A percentile compares a stretch with the other conserved stretches of the same genome.
Conservation (phyloP, 768 basidiomycete genomes). For the Cubamyces lactineus region DNA sequence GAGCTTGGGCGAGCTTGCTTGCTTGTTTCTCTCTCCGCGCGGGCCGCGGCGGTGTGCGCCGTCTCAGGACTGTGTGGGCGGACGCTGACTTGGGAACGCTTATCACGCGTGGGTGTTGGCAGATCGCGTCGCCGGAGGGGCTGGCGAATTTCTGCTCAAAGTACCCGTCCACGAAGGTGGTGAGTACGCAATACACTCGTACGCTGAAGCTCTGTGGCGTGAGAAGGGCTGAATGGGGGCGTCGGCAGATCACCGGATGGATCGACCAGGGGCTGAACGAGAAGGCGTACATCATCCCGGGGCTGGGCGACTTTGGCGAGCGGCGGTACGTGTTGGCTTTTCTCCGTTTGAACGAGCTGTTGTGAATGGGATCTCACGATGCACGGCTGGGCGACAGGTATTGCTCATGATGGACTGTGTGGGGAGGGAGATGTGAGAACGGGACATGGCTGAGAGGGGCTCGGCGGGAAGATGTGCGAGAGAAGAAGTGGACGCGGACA, state of each 20-base stretch:
- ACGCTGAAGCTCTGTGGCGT: neutral
- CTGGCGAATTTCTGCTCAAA: slow-evolving; percentile 74
- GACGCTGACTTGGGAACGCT: too few relatives aligned
- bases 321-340: slow-evolving; percentile 54
- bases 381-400: slow-evolving; percentile 10
- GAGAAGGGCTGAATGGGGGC: slow-evolving; percentile 10
- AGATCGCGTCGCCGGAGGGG: slow-evolving; percentile 94
- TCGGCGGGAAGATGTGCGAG: neutral
- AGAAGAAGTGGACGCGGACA: neutral
- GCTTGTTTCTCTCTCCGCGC: too few relatives aligned
- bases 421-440: neutral
- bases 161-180: slow-evolving; percentile 79
- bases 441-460: neutral
- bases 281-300: slow-evolving; percentile 89
- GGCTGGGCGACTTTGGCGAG: slow-evolving; percentile 97
- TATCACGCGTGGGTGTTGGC: neutral
- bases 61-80: too few relatives aligned
- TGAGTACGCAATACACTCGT: slow-evolving; percentile 42
- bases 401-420: slow-evolving; percentile 20
- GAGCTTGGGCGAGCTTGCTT: too few relatives aligned
- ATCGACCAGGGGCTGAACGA: slow-evolving; percentile 92
- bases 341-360: neutral
- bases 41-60: too few relatives aligned
- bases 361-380: neutral
- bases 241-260: slow-evolving; percentile 87